phyloP scores from a whole-genome alignment of 148 eudicot species.

The Chenopodium quinoa region DNA sequence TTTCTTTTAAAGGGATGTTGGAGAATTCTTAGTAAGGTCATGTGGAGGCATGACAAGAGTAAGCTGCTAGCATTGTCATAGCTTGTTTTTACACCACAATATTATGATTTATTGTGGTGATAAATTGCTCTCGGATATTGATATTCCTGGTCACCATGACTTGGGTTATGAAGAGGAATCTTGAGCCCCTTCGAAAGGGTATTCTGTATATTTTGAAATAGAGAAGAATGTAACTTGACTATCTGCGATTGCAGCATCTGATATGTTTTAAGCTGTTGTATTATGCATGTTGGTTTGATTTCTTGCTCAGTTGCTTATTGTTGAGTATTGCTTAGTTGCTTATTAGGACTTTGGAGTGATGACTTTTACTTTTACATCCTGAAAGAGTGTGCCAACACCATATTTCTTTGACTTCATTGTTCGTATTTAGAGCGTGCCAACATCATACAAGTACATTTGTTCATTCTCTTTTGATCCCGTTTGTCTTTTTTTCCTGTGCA shows the following conservation, averaged over 20 bases:
- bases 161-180: slow-evolving; percentile 49
- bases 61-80: slow-evolving; percentile 80
- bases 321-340: too few relatives aligned
- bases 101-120: slow-evolving; percentile 80
- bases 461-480: too few relatives aligned
- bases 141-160: slow-evolving; percentile 65
- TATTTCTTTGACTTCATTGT: too few relatives aligned
- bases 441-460: too few relatives aligned
- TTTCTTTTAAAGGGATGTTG: slow-evolving; percentile 76
- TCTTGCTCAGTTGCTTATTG: neutral
- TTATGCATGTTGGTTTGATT: neutral
- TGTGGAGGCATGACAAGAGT: slow-evolving; percentile 97
- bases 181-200: slow-evolving; percentile 29
- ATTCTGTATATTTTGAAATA: slow-evolving; percentile 2
- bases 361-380: too few relatives aligned
- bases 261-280: neutral
- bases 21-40: slow-evolving; percentile 91
- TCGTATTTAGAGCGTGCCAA: too few relatives aligned
- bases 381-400: too few relatives aligned
- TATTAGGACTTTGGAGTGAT: too few relatives aligned
- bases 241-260: neutral
- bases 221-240: neutral
- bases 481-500: too few relatives aligned
- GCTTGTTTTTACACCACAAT: slow-evolving; percentile 93
- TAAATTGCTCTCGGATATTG: slow-evolving; percentile 47